Conservation (phyloP, 768 basidiomycete genomes). For the Tephrocybe sp. region DNA sequence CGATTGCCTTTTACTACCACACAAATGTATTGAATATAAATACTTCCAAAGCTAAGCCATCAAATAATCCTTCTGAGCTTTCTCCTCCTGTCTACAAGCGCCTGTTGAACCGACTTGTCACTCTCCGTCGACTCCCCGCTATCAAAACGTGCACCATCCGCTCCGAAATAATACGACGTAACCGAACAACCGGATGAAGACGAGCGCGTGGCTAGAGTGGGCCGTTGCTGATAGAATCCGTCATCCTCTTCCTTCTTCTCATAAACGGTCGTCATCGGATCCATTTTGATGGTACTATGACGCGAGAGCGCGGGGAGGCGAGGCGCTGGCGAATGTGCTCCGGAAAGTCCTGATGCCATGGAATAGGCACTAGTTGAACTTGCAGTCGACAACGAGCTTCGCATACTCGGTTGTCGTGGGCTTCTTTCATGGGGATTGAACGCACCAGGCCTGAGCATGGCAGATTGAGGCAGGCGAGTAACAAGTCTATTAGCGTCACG, state of each 20-base stretch:
- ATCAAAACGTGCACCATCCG: neutral
- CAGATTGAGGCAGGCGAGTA: slow-evolving; percentile 14
- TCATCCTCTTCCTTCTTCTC: slow-evolving; percentile 6
- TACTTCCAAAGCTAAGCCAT: neutral
- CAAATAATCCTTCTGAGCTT: slow-evolving; percentile 1
- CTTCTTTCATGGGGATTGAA: slow-evolving; percentile 3
- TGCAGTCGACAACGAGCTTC: slow-evolving; percentile 17
- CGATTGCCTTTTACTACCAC: neutral
- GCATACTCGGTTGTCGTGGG: slow-evolving; percentile 6
- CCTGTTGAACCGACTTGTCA: slow-evolving; percentile 1
- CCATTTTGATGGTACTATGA: slow-evolving; percentile 17
- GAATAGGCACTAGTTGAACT: slow-evolving; percentile 28
- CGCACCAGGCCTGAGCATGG: slow-evolving; percentile 11
- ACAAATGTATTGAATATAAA: neutral
- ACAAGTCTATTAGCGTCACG: slow-evolving; percentile 16
- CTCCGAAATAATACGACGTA: slow-evolving; percentile 13
- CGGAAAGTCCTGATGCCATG: slow-evolving; percentile 17
- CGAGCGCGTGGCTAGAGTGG: slow-evolving; percentile 7
- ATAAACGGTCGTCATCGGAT: slow-evolving; percentile 5
- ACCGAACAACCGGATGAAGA: slow-evolving; percentile 19
- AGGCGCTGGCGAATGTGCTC: slow-evolving; percentile 9
- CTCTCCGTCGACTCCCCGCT: neutral
- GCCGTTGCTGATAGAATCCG: neutral
- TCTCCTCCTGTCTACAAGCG: slow-evolving; percentile 9
- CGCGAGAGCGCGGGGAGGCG: slow-evolving; percentile 17